Conservation (phyloP, 2,329 filamentous ascomycete genomes). For the Tolypocladium cylindrosporum region DNA sequence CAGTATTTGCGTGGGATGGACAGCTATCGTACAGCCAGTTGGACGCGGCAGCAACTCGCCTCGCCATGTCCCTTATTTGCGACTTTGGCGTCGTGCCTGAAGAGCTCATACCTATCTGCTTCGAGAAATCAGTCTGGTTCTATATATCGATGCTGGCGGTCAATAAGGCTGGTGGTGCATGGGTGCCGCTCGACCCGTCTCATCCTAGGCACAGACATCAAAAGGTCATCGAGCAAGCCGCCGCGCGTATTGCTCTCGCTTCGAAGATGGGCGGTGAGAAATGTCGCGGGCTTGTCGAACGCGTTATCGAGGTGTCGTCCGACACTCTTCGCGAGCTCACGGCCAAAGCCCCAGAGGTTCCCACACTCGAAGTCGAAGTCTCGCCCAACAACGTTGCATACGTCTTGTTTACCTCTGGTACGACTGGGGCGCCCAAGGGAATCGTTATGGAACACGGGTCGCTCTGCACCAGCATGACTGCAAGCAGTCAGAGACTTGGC, state of each 20-base stretch:
- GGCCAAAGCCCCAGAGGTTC: not conserved
- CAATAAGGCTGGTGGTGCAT: no score
- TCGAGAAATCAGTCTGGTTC: conserved; percentile 21
- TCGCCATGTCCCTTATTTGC: conserved; percentile 22
- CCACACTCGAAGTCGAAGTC: not conserved
- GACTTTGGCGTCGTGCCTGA: conserved; percentile 21
- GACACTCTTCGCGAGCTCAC: not conserved
- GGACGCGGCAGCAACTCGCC: conserved; percentile 22
- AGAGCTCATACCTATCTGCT: conserved; percentile 16
- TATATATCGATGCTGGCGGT: conserved; percentile 15
- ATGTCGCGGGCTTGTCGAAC: not conserved
- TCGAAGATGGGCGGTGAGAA: not conserved
- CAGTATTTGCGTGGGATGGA: conserved; percentile 33
- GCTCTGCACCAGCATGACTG: not conserved
- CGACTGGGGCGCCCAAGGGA: conserved; percentile 47
- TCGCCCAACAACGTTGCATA: conserved; percentile 17
- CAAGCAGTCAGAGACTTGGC: no score
- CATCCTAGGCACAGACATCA: no score
- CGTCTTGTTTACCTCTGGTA: conserved; percentile 50
- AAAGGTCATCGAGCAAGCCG: no score
- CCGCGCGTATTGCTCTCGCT: no score
- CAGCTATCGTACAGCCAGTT: conserved; percentile 28
- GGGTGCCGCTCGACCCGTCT: no score
- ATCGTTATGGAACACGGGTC: conserved; percentile 27
- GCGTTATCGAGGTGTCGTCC: no score